These are phyloP conservation scores for Achaetomiella virescens DNA, from an alignment of 495 filamentous ascomycete species.

Conservation along the genomic window DNA sequence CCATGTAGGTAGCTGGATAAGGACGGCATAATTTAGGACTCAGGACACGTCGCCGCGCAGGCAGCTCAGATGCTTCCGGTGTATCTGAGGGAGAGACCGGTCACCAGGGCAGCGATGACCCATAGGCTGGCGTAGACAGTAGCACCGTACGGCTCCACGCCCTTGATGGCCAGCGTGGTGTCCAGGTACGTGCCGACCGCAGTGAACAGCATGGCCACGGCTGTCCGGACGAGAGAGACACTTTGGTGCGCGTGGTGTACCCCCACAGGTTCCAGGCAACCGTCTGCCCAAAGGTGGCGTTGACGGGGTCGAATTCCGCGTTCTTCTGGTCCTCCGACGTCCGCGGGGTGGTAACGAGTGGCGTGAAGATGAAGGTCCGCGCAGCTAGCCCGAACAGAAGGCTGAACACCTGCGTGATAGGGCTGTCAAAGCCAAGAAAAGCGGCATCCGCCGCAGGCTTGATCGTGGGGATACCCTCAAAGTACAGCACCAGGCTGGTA, in stretches of 20 bases:
- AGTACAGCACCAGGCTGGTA: conserved; percentile 59
- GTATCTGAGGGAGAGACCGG: conserved; percentile 49
- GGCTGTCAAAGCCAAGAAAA: conserved; percentile 51
- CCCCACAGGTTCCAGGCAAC: conserved; percentile 56
- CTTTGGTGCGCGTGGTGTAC: conserved; percentile 56
- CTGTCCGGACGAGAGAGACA: conserved; percentile 59
- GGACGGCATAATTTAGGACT: not conserved
- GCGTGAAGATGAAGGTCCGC: conserved; percentile 68
- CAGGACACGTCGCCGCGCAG: not conserved
- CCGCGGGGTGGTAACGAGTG: conserved; percentile 47
- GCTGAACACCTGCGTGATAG: conserved; percentile 27
- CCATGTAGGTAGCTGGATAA: not conserved
- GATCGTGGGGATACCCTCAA: conserved; percentile 60
- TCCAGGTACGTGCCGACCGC: conserved; percentile 60
- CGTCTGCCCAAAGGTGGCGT: conserved; percentile 52
- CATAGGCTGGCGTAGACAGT: conserved; percentile 64
- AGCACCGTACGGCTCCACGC: conserved; percentile 61
- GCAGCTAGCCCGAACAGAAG: conserved; percentile 58
- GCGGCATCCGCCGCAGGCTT: conserved; percentile 54
- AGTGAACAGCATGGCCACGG: conserved; percentile 49
- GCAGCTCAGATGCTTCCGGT: conserved; percentile 23
- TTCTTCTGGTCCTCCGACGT: conserved; percentile 32
- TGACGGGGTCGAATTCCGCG: conserved; percentile 46
- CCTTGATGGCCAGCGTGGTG: conserved; percentile 54
- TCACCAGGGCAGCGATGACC: conserved; percentile 53